Evolutionary conservation across 2,329 filamentous ascomycete genomes (phyloP).

Genomic region (Aquanectria penicillioides): DNA sequence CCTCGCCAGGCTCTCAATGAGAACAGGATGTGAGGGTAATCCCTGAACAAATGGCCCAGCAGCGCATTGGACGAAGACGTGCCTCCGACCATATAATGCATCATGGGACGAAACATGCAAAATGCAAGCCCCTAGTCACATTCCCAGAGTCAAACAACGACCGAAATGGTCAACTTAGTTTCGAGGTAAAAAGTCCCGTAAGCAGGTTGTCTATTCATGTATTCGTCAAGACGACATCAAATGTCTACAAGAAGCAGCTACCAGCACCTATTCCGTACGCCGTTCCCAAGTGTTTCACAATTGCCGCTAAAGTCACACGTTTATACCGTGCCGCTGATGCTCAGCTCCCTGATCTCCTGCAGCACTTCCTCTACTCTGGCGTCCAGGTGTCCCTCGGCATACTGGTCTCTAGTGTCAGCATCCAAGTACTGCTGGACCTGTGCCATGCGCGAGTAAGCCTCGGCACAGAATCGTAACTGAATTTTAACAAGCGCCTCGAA

Average conservation of each 20-base stretch:
- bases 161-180: neutral
- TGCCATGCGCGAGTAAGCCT: slow-evolving; percentile 97
- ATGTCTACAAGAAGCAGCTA: slow-evolving; percentile 41
- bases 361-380: slow-evolving; percentile 92
- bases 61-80: too few relatives aligned
- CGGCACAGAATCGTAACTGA: slow-evolving; percentile 95
- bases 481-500: slow-evolving; percentile 99
- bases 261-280: slow-evolving; percentile 41
- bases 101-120: too few relatives aligned
- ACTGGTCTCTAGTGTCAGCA: slow-evolving; percentile 93
- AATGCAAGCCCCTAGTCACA: too few relatives aligned
- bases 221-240: slow-evolving; percentile 34
- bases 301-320: slow-evolving; percentile 23
- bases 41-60: neutral
- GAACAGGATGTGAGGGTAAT: too few relatives aligned
- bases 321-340: slow-evolving; percentile 80
- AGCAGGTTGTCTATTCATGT: slow-evolving; percentile 39
- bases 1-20: neutral
- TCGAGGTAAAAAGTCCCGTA: neutral
- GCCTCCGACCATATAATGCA: too few relatives aligned
- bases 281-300: slow-evolving; percentile 31
- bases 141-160: too few relatives aligned
- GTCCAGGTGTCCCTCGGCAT: slow-evolving; percentile 92
- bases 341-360: slow-evolving; percentile 96
- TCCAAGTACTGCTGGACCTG: slow-evolving; percentile 99